Base-by-base conservation (phyloP, 2,329 filamentous ascomycete genomes). In the Elsinoe ampelina region DNA sequence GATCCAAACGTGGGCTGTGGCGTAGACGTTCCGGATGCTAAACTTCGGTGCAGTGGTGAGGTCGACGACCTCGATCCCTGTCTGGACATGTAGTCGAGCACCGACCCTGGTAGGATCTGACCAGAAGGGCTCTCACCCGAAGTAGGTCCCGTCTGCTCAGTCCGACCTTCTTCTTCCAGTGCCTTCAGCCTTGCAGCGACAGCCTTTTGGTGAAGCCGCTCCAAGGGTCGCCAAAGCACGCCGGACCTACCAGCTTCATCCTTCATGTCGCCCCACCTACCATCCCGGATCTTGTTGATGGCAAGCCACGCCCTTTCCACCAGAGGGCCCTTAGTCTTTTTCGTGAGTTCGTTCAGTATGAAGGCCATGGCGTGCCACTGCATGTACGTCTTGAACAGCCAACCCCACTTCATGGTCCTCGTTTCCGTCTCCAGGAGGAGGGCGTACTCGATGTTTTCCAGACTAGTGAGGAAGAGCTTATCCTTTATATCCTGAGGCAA, bases 361-460 rank as follows among this genome's bases (percentile, higher is more conserved):
- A 82, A 84, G 0, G 81, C 81, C 36, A 84, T 73, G 2, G 80
- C 79, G 63, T 84, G 81, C 82, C 82, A 85, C 63, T 85, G 83
- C 62, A 82, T 78, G 58, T 84, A 82, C 1, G 80, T 83, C 19
- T 75, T 73, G 71, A 84, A 84, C 0, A 84, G 72, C 83, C 83
- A 86, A 38, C 78, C 75, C 82, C 82, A 86, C 63, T 81, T 80
- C 63, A 77, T 73, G 0, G 80, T 84, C 11, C 77, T 73, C 35
- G 76, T 73, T 62, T 89, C 84, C 0, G 77, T 80, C 63, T 86
- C 81, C 12, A 90, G 72, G 1, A 86, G 75, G 50, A 84, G 74
- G 15, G 80, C 80, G 65, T 87, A 83, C 67, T 91, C 87, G 47
- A 89, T 78, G 22, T 90, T 82, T 64, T 91, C 86, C 22, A 91